Percentiles rank a stretch among this genome's conserved stretches.
phyloP scores from a whole-genome alignment of 768 basidiomycete genomes.

The Pholiota microspora region DNA sequence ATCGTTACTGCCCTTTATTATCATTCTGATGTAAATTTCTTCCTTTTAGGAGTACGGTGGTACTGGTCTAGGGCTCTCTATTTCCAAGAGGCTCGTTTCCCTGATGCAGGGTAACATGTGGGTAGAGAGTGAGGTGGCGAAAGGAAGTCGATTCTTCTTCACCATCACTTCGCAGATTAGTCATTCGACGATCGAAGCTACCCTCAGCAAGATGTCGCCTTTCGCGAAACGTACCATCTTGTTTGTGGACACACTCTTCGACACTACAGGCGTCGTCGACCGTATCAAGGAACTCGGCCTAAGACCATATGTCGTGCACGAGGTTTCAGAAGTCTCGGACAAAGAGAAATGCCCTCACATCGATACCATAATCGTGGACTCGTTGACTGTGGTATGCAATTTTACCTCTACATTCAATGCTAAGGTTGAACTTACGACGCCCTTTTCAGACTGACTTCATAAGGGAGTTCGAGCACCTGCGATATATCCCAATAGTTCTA shows the following conservation, averaged over 20 bases:
- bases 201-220: conserved; percentile 76
- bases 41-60: conserved; percentile 85
- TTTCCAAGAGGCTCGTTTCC: conserved; percentile 94
- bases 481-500: conserved; percentile 95
- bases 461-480: conserved; percentile 89
- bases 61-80: conserved; percentile 93
- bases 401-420: conserved; percentile 4
- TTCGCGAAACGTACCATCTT: conserved; percentile 88
- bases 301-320: conserved; percentile 70
- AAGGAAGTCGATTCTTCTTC: conserved; percentile 96
- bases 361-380: conserved; percentile 95
- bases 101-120: conserved; percentile 99
- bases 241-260: conserved; percentile 84
- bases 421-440: conserved; percentile 6
- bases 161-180: conserved; percentile 88
- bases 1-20: conserved; percentile 6
- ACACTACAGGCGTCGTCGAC: conserved; percentile 72
- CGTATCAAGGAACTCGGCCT: conserved; percentile 80
- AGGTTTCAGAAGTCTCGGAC: conserved; percentile 77
- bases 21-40: not conserved
- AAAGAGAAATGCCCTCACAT: conserved; percentile 84
- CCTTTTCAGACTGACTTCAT: conserved; percentile 76
- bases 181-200: conserved; percentile 69
- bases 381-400: conserved; percentile 68
- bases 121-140: conserved; percentile 93